Percentiles rank a stretch among this genome's conserved stretches.
Evolutionary conservation across 163 green algal genomes (phyloP).

Genomic region (Picocystis sp.): DNA sequence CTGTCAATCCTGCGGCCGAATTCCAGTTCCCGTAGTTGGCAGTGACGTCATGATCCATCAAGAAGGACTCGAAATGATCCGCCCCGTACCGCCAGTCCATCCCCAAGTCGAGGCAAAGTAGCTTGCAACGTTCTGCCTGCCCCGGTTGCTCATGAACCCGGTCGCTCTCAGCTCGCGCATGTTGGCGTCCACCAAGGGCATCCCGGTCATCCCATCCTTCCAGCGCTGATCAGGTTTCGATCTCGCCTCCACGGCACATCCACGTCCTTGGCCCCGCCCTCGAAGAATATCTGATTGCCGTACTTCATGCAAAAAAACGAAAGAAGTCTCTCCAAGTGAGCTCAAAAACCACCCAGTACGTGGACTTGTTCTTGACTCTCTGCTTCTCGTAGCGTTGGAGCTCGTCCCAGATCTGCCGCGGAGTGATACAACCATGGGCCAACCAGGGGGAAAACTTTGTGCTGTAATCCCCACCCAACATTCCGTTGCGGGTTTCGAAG

Average conservation of each 20-base stretch:
- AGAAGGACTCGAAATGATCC: constrained; percentile 55
- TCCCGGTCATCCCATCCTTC: constrained; percentile 42
- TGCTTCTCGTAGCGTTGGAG: constrained; percentile 48
- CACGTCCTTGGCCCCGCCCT: constrained; percentile 24
- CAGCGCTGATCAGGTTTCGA: constrained; percentile 24
- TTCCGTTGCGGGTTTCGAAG: constrained; percentile 80
- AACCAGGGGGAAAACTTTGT: constrained; percentile 82
- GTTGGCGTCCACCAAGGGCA: constrained; percentile 91
- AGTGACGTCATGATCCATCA: constrained; percentile 68
- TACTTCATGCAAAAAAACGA: constrained; percentile 77
- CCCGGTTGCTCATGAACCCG: constrained; percentile 93
- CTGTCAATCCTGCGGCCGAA: constrained; percentile 33
- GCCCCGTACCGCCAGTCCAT: constrained; percentile 76
- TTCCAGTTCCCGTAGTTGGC: constrained; percentile 41
- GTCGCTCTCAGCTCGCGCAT: constrained; percentile 83
- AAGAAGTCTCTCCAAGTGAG: constrained; percentile 91
- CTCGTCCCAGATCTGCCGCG: constrained; percentile 35
- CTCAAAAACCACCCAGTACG: constrained; percentile 74
- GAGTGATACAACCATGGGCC: constrained; percentile 65
- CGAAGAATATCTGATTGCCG: constrained; percentile 60
- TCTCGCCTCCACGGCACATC: constrained; percentile 10
- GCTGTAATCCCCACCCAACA: constrained; percentile 77
- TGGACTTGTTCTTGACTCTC: constrained; percentile 49
- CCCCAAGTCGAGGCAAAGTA: constrained; percentile 74
- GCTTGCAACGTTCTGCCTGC: constrained; percentile 79